Percentiles rank a stretch among this genome's conserved stretches.
Evolutionary conservation across 306 rosid genomes (phyloP).

Genomic region (Sesbania bispinosa): DNA sequence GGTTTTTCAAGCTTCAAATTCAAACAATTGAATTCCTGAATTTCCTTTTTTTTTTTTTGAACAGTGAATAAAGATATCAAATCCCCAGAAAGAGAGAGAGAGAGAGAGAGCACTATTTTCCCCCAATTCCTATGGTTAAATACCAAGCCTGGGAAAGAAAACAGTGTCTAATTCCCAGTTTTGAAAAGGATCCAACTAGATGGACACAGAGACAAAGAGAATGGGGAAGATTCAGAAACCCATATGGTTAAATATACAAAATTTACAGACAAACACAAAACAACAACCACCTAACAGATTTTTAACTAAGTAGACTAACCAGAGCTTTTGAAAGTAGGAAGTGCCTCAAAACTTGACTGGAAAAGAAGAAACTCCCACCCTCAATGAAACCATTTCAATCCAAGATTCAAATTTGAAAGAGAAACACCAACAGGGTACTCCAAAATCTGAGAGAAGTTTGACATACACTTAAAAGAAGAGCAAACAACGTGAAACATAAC

Average conservation of each 20-base stretch:
- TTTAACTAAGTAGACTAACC: conserved; percentile 16
- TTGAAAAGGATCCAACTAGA: not conserved
- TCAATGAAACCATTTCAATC: no score
- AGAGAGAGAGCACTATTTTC: not conserved
- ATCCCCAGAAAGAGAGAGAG: not conserved
- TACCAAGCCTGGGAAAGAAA: not conserved
- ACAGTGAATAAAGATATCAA: not conserved
- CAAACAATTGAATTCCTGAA: conserved; percentile 9
- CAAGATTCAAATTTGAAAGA: not conserved
- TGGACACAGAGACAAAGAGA: not conserved
- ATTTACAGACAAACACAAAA: not conserved
- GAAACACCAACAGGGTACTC: not conserved
- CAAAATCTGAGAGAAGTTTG: not conserved
- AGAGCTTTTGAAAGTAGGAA: conserved; percentile 2
- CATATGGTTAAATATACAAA: not conserved
- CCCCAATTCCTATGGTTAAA: not conserved
- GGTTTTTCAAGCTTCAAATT: conserved; percentile 12
- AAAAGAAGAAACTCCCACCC: not conserved
- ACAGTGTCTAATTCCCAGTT: not conserved
- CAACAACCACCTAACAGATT: not conserved
- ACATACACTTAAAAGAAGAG: not conserved
- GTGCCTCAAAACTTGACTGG: conserved; percentile 2
- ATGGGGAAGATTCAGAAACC: conserved; percentile 9
- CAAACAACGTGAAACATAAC: not conserved
- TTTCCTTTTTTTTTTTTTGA: not conserved